Percentiles rank a stretch among this genome's conserved stretches.
Conservation (phyloP, 306 rosid species). For the Sindora glabra region DNA sequence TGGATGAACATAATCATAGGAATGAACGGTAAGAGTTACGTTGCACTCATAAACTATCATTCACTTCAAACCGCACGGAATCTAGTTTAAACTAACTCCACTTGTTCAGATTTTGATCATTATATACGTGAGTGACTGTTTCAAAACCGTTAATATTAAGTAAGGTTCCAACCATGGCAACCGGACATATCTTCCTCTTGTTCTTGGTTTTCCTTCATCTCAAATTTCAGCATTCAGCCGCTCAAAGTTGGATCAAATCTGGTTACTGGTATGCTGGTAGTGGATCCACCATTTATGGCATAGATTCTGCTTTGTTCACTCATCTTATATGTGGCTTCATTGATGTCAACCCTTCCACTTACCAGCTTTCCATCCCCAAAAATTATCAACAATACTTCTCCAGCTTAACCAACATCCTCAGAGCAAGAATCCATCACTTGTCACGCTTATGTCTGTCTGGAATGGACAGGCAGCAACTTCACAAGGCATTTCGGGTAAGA, state of each 20-base stretch:
- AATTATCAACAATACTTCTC: conserved; percentile 18
- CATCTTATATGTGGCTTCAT: conserved; percentile 34
- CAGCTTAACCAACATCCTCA: conserved; percentile 24
- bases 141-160: no score
- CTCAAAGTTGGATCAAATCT: conserved; percentile 20
- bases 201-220: conserved; percentile 7
- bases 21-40: no score
- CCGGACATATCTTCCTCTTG: not conserved
- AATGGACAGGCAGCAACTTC: not conserved
- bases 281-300: conserved; percentile 18
- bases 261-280: conserved; percentile 23
- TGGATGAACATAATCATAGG: no score
- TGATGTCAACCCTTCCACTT: conserved; percentile 14
- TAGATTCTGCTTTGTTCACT: conserved; percentile 27
- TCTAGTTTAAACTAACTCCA: no score
- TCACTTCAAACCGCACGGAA: no score
- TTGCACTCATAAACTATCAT: no score
- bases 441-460: conserved; percentile 34
- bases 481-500: not conserved
- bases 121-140: no score
- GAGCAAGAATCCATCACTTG: conserved; percentile 35
- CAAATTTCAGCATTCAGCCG: not conserved
- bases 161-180: not conserved
- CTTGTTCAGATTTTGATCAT: no score
- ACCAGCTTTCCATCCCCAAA: conserved; percentile 20